Conservation (phyloP, 108 stramenopile genomes). For the Bacterosira constricta region DNA sequence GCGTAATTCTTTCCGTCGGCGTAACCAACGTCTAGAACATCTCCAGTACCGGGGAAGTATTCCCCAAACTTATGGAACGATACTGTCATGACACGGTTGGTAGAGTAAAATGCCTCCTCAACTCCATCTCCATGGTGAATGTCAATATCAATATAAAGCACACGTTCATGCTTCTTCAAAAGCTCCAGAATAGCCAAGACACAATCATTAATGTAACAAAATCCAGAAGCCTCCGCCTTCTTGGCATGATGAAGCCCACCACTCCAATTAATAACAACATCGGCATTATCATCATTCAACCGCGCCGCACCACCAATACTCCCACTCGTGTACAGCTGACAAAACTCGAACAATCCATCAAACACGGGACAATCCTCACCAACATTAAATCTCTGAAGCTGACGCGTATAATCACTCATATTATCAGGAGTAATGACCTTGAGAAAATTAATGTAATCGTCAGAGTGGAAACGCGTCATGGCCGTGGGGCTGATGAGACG, state of each 20-base stretch:
- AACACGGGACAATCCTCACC: slow-evolving; percentile 99
- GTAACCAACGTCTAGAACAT: slow-evolving; percentile 86
- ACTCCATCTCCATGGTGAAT: slow-evolving; percentile 99
- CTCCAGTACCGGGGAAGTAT: slow-evolving; percentile 96
- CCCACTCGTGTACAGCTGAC: slow-evolving; percentile 95
- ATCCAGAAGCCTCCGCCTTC: slow-evolving; percentile 98
- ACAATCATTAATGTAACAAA: slow-evolving; percentile 99
- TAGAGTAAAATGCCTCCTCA: slow-evolving; percentile 98
- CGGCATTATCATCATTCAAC: slow-evolving; percentile 89
- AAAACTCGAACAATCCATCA: slow-evolving; percentile 98
- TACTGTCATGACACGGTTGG: slow-evolving; percentile 98
- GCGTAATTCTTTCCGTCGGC: slow-evolving; percentile 95
- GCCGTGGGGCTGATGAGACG: slow-evolving; percentile 92
- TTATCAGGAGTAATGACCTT: slow-evolving; percentile 98
- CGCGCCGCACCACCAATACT: slow-evolving; percentile 96
- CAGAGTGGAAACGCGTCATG: slow-evolving; percentile 97
- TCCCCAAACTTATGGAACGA: slow-evolving; percentile 99
- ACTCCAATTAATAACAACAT: slow-evolving; percentile 99
- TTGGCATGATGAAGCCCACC: slow-evolving; percentile 99
- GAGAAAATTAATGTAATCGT: slow-evolving; percentile 99
- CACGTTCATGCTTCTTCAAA: slow-evolving; percentile 97
- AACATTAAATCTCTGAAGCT: slow-evolving; percentile 96
- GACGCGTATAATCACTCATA: slow-evolving; percentile 91
- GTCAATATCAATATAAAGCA: slow-evolving; percentile 99
- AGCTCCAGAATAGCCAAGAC: slow-evolving; percentile 98